A percentile compares a stretch with the other conserved stretches of the same genome.
These are phyloP conservation scores for Blastobotrys chiropterorum DNA, from an alignment of 805 yeast species.

Conservation along the genomic window DNA sequence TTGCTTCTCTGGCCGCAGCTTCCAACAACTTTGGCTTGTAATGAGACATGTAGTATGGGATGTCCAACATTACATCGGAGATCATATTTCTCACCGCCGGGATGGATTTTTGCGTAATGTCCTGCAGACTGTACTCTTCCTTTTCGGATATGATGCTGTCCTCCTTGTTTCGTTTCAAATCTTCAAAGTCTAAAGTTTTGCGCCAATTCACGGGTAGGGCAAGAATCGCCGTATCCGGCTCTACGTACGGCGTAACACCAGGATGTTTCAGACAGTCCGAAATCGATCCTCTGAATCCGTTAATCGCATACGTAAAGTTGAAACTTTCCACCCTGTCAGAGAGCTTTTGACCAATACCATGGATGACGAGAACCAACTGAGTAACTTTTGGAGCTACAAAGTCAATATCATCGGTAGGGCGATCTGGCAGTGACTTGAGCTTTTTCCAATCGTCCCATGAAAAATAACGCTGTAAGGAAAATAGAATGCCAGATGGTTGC, in stretches of 20 bases:
- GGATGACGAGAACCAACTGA: conserved; percentile 74
- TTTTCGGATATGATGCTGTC: conserved; percentile 5
- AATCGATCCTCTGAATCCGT: conserved; percentile 32
- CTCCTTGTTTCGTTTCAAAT: conserved; percentile 9
- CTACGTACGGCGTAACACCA: conserved; percentile 17
- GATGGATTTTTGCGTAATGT: conserved; percentile 73
- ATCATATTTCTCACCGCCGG: conserved; percentile 67
- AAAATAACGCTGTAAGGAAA: conserved; percentile 26
- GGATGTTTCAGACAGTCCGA: conserved; percentile 22
- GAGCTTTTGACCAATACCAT: conserved; percentile 90
- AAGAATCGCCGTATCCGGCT: conserved; percentile 19
- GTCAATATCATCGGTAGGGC: conserved; percentile 23
- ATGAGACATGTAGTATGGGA: conserved; percentile 68
- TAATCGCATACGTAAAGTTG: conserved; percentile 71
- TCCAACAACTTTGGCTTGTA: conserved; percentile 58
- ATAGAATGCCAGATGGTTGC: conserved; percentile 17
- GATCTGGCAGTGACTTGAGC: conserved; percentile 21
- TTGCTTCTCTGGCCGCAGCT: conserved; percentile 66
- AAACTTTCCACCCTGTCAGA: conserved; percentile 75
- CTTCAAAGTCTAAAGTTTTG: conserved; percentile 44
- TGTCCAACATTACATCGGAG: conserved; percentile 82
- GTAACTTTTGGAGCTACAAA: conserved; percentile 37
- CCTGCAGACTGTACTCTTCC: conserved; percentile 36
- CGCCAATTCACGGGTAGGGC: conserved; percentile 87
- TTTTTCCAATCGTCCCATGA: conserved; percentile 29